Base-by-base conservation (phyloP, 495 filamentous ascomycete species). In the Podospora conica region DNA sequence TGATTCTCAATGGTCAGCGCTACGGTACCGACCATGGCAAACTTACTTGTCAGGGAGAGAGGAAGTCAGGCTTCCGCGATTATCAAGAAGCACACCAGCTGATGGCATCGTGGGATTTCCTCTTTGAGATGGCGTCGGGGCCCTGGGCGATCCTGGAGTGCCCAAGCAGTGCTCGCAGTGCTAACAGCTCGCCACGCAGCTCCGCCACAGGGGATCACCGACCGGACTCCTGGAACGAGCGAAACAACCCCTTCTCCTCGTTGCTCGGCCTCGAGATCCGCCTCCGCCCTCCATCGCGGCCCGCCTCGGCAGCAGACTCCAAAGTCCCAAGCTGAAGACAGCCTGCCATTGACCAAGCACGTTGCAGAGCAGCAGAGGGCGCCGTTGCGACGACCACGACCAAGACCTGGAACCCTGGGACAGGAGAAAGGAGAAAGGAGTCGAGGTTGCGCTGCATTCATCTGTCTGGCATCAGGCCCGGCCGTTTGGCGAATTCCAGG, bases 401-500 rank as follows among this genome's bases (percentile, higher is more conserved):
- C n/a, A n/a, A n/a, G n/a, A n/a, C n/a, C n/a, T n/a, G n/a, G n/a
- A n/a, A n/a, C n/a, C n/a, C n/a, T n/a, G n/a, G n/a, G n/a, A n/a
- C 40, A 48, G 18, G 18, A n/a, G 8, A 48, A 18, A 48, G 33
- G 33, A 48, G 28, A 28, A 29, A 31, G 60, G 21, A 20, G n/a
- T n/a, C n/a, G n/a, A n/a, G 23, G 33, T 53, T 31, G 29, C 29
- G 29, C 60, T 53, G 31, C 31, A 27, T 55, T 27, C 18, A n/a
- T 31, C 33, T 33, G 28, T 24, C 40, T 57, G 58, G n/a, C 58
- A 33, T 57, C 66, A 68, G 63, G 63, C 59, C 60, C 67, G 60
- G 64, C 55, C 31, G 21, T 53, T 64, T 56, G 67, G 63, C 58
- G 60, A 65, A 53, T 58, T 53, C 61, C 58, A 65, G 66, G 58